These are phyloP conservation scores for Balamuthia mandrillaris DNA, from an alignment of 208 protist species.

Conservation along the genomic window DNA sequence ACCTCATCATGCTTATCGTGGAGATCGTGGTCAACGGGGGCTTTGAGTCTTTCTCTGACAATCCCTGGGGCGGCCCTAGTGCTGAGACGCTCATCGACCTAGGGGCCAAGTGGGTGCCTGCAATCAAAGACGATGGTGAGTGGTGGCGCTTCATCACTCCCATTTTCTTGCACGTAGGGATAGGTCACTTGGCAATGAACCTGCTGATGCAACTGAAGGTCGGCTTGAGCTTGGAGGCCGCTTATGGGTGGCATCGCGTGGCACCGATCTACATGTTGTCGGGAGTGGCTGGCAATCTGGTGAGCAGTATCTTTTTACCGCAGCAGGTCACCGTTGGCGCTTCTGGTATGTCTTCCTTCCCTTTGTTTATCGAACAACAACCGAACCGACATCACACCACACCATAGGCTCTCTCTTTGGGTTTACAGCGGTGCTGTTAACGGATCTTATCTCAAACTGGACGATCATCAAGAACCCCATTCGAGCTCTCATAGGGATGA, in stretches of 20 bases:
- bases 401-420: conserved; percentile 21
- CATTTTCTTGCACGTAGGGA: conserved; percentile 61
- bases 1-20: not conserved
- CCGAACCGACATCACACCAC: not conserved
- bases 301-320: conserved; percentile 33
- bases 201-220: conserved; percentile 10
- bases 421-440: not conserved
- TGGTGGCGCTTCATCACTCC: not conserved
- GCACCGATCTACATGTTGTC: conserved; percentile 37
- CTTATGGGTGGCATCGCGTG: conserved; percentile 26
- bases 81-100: conserved; percentile 25
- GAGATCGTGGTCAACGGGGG: conserved; percentile 19
- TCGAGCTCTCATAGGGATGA: too few relatives aligned
- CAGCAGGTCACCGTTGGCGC: not conserved
- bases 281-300: conserved; percentile 18
- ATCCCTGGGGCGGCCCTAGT: conserved; percentile 15
- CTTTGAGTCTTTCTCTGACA: not conserved
- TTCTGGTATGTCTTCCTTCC: too few relatives aligned
- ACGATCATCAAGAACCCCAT: not conserved
- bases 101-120: conserved; percentile 32
- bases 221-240: conserved; percentile 4
- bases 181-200: conserved; percentile 38
- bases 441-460: conserved; percentile 40
- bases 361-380: not conserved
- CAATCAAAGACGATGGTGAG: not conserved